These are phyloP conservation scores for Dalechampia spathulata DNA, from an alignment of 441 rosid species.

Conservation along the genomic window DNA sequence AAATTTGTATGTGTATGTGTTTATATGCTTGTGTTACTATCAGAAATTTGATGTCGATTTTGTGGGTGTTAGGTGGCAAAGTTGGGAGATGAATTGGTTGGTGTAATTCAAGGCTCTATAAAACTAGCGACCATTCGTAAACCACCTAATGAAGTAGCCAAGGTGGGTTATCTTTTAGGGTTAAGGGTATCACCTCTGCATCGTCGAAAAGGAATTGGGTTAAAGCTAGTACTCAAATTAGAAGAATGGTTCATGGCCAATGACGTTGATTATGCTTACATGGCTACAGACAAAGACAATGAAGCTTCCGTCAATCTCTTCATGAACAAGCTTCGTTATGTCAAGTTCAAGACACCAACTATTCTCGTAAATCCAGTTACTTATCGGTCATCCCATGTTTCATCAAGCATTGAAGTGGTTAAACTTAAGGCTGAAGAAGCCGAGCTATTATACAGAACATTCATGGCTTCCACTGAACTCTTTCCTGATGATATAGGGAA, in stretches of 20 bases:
- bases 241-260: slow-evolving; percentile 61
- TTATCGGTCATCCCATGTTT: slow-evolving; percentile 16
- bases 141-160: slow-evolving; percentile 33
- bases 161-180: slow-evolving; percentile 60
- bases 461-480: slow-evolving; percentile 50
- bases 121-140: slow-evolving; percentile 44
- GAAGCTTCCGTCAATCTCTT: slow-evolving; percentile 57
- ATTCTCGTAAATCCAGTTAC: slow-evolving; percentile 64
- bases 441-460: slow-evolving; percentile 37
- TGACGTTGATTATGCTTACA: slow-evolving; percentile 56
- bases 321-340: slow-evolving; percentile 39
- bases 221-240: slow-evolving; percentile 38
- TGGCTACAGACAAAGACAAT: slow-evolving; percentile 72
- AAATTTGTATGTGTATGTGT: too few species aligned
- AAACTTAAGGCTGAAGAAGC: slow-evolving; percentile 52
- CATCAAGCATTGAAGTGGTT: slow-evolving; percentile 28
- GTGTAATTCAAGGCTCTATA: slow-evolving; percentile 71
- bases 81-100: slow-evolving; percentile 47
- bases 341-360: slow-evolving; percentile 45
- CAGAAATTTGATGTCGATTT: too few species aligned
- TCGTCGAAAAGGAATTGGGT: slow-evolving; percentile 54
- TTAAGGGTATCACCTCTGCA: slow-evolving; percentile 45
- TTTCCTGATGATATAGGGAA: slow-evolving; percentile 56
- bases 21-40: too few species aligned
- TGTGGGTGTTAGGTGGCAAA: slow-evolving; percentile 61